Evolutionary conservation across 371 early-diverging fungal species (phyloP).

Genomic region (Gilbertella persicaria): DNA sequence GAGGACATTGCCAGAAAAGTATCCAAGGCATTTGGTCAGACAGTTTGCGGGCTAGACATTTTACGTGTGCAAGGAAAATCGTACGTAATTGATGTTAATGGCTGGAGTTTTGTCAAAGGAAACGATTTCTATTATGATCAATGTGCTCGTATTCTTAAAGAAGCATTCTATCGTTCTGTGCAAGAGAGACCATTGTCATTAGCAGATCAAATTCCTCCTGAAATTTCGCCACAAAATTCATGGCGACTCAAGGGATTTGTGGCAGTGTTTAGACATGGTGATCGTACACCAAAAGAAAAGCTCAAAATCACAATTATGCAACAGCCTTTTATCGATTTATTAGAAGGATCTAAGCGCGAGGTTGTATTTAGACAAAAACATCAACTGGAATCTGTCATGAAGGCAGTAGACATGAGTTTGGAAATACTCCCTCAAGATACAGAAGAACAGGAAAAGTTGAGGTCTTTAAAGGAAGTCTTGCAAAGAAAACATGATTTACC

Average conservation of each 20-base stretch:
- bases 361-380: slow-evolving; percentile 79
- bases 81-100: slow-evolving; percentile 98
- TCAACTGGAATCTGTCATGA: slow-evolving; percentile 68
- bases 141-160: slow-evolving; percentile 76
- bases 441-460: slow-evolving; percentile 62
- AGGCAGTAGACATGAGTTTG: slow-evolving; percentile 66
- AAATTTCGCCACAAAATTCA: slow-evolving; percentile 73
- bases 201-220: slow-evolving; percentile 60
- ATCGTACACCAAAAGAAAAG: slow-evolving; percentile 98
- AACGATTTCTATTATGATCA: slow-evolving; percentile 92
- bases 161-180: slow-evolving; percentile 46
- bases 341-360: slow-evolving; percentile 73
- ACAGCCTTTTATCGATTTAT: slow-evolving; percentile 66
- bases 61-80: slow-evolving; percentile 84
- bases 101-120: slow-evolving; percentile 99
- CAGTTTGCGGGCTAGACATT: slow-evolving; percentile 96
- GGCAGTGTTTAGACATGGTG: slow-evolving; percentile 93
- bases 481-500: slow-evolving; percentile 79
- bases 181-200: slow-evolving; percentile 58
- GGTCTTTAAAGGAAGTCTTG: slow-evolving; percentile 73
- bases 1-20: slow-evolving; percentile 81
- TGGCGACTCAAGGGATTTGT: slow-evolving; percentile 94
- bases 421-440: slow-evolving; percentile 27
- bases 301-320: slow-evolving; percentile 76
- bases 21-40: slow-evolving; percentile 85